phyloP scores from a whole-genome alignment of 116 monocot species.

The Trichopus zeylanicus region DNA sequence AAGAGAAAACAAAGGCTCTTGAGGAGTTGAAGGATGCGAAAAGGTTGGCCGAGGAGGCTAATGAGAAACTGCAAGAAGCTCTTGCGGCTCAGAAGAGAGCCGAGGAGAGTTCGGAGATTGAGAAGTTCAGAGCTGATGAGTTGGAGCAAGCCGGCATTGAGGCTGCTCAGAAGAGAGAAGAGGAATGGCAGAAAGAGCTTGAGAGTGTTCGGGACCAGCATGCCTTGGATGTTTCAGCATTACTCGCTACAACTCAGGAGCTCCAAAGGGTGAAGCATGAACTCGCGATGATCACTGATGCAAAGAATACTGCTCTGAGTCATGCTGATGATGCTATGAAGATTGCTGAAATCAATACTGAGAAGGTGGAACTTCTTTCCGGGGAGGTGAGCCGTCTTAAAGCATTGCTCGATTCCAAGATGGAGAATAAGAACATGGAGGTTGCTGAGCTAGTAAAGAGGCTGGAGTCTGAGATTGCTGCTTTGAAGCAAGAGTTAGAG shows the following conservation, averaged over 20 bases:
- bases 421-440: constrained; percentile 33
- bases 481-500: constrained; percentile 40
- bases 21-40: constrained; percentile 55
- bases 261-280: constrained; percentile 60
- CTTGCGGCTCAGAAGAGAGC: constrained; percentile 44
- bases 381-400: constrained; percentile 48
- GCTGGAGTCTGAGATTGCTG: constrained; percentile 36
- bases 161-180: constrained; percentile 53
- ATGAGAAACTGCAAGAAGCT: constrained; percentile 60
- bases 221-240: constrained; percentile 50
- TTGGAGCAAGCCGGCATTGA: constrained; percentile 72
- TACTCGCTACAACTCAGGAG: constrained; percentile 49
- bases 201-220: constrained; percentile 48
- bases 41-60: constrained; percentile 29
- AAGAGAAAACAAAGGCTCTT: constrained; percentile 36
- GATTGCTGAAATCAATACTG: constrained; percentile 62
- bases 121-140: constrained; percentile 73
- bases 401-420: constrained; percentile 43
- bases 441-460: constrained; percentile 33
- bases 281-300: constrained; percentile 45
- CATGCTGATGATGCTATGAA: constrained; percentile 70
- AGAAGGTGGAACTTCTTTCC: constrained; percentile 46
- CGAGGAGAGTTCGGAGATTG: constrained; percentile 73
- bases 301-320: constrained; percentile 47
- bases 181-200: constrained; percentile 45